A percentile compares a stretch with the other conserved stretches of the same genome.
Evolutionary conservation across 129 eudicot genomes (phyloP).

Genomic region (Solidago caesia): DNA sequence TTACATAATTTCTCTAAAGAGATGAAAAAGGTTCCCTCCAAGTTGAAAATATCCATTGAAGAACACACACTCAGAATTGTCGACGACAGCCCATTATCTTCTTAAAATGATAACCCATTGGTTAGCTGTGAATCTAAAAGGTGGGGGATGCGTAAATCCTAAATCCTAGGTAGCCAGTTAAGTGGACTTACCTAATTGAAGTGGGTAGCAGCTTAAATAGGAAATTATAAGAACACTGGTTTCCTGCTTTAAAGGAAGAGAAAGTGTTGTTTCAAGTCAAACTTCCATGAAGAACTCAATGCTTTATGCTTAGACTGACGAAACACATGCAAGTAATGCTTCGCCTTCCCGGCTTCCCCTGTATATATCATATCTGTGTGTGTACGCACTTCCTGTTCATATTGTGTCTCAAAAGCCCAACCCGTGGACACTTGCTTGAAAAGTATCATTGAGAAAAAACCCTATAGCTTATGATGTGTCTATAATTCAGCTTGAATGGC

Average conservation of each 20-base stretch:
- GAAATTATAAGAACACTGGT: neutral
- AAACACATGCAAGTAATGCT: neutral
- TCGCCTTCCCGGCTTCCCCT: neutral
- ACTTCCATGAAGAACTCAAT: neutral
- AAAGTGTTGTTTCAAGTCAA: neutral
- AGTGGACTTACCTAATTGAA: neutral
- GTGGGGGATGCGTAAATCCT: neutral
- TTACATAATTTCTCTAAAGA: neutral
- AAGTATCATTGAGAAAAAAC: neutral
- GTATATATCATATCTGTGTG: neutral
- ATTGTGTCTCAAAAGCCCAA: neutral
- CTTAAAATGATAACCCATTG: neutral
- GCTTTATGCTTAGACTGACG: neutral
- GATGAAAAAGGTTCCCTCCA: neutral
- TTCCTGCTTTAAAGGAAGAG: neutral
- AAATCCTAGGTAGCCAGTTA: neutral
- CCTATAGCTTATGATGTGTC: neutral
- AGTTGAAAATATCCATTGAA: neutral
- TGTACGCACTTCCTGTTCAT: neutral
- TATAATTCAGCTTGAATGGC: neutral
- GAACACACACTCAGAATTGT: neutral
- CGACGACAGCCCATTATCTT: neutral
- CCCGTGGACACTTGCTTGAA: neutral
- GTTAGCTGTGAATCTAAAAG: neutral
- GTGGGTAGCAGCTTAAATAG: neutral